phyloP scores from a whole-genome alignment of 345 rosid species.

The Fremontodendron californicum region DNA sequence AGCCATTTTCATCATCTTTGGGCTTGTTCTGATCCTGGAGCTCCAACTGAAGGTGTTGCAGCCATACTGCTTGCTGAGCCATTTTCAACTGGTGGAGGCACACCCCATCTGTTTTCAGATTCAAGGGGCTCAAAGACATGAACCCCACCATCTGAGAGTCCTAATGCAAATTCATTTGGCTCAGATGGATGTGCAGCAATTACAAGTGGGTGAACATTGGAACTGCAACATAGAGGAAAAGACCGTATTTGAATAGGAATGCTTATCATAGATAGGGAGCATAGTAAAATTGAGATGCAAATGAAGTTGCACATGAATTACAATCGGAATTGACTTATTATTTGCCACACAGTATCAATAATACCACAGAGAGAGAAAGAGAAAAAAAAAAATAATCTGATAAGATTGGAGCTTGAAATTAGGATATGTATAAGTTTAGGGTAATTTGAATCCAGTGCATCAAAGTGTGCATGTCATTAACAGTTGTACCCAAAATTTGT shows the following conservation, averaged over 20 bases:
- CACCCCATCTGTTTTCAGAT: conserved; percentile 93
- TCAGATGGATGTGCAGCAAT: conserved; percentile 97
- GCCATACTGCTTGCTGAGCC: conserved; percentile 68
- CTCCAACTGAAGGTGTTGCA: conserved; percentile 65
- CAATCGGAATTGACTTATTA: not conserved
- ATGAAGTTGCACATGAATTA: not conserved
- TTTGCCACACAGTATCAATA: not conserved
- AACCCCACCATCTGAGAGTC: conserved; percentile 93
- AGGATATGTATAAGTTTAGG: not conserved
- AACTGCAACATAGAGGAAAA: conserved; percentile 38
- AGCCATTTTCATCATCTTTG: conserved; percentile 54
- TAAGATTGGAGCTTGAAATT: not conserved
- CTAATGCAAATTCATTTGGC: conserved; percentile 87
- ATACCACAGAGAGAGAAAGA: not conserved
- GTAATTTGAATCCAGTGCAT: not conserved
- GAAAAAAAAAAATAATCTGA: not conserved
- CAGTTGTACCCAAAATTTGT: not conserved
- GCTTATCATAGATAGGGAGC: not conserved
- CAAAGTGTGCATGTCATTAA: not conserved
- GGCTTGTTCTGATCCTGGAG: conserved; percentile 76
- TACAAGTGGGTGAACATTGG: conserved; percentile 82
- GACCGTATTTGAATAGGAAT: not conserved
- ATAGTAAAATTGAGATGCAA: not conserved
- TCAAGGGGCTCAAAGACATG: conserved; percentile 93
- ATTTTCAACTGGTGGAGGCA: conserved; percentile 83